Base-by-base conservation (phyloP, 768 basidiomycete genomes). In the Kwoniella shandongensis region DNA sequence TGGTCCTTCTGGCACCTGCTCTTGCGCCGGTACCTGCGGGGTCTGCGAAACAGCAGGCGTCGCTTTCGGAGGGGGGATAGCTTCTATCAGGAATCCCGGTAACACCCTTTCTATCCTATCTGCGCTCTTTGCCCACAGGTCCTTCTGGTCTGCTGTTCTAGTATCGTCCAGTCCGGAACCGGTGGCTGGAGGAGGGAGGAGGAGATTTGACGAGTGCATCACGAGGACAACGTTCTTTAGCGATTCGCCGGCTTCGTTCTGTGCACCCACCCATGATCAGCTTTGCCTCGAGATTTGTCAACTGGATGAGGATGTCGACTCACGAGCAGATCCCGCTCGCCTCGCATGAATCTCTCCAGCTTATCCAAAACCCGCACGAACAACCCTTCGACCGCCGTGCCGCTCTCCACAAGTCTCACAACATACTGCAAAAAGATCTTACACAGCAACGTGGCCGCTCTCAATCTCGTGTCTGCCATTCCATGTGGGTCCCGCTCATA, bases 241-340 rank as follows among this genome's bases (percentile, higher is more conserved):
- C 1, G 92, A 93, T 77, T 99, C 96, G 18, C 96, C 83, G 0
- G 94, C 94, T 75, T 99, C 96, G 73, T 87, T 86, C 94, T 98
- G 57, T 12, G 39, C 10, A 6, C 18, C n/a, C 15, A 26, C 11
- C 41, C 17, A 20, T 22, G 11, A 35, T 17, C 11, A 50, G 26
- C 18, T 12, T 13, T 36, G 12, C 22, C 26, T 12, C 18, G 17
- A 32, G 32, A 46, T n/a, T 36, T 38, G 6, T 11, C 51, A 23
- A 36, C 36, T 39, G 41, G 39, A 23, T 18, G 30, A 15, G 3
- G 38, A 22, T 5, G 5, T 20, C 18, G 22, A 81, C 88, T 67
- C 64, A 94, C 94, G 79, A 96, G 76, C 69, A 91, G 89, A 71
- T 92, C 93, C 47, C 85, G 82, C 64, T 85, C 85, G 69, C 91